Percentiles rank a stretch among this genome's conserved stretches.
These are phyloP conservation scores for Colletotrichum zoysiae DNA, from an alignment of 2,329 filamentous ascomycete species.

Conservation along the genomic window DNA sequence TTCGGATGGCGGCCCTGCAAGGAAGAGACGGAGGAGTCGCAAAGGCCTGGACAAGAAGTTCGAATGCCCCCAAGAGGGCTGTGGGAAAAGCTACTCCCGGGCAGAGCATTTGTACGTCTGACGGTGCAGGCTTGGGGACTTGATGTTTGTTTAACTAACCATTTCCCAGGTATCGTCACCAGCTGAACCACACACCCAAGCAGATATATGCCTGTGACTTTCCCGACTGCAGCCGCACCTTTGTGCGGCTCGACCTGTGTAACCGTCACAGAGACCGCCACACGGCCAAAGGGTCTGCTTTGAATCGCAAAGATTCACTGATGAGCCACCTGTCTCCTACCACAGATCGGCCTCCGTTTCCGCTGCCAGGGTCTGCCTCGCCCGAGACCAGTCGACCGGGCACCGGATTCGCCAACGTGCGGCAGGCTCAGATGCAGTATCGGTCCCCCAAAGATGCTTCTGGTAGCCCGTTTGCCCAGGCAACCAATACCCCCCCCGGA, in stretches of 20 bases:
- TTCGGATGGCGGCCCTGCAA: constrained; percentile 65
- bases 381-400: constrained; percentile 61
- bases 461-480: constrained; percentile 61
- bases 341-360: constrained; percentile 57
- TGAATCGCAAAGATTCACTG: constrained; percentile 80
- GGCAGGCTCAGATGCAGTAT: constrained; percentile 57
- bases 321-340: constrained; percentile 63
- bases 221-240: constrained; percentile 88
- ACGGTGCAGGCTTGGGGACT: not conserved
- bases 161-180: constrained; percentile 78
- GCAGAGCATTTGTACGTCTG: constrained; percentile 89
- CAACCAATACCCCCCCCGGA: constrained; percentile 56
- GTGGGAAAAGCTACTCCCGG: constrained; percentile 95
- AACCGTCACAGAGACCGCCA: constrained; percentile 87
- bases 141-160: constrained; percentile 44
- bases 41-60: constrained; percentile 86
- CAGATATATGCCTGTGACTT: constrained; percentile 96
- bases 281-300: constrained; percentile 81
- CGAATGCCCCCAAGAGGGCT: constrained; percentile 86
- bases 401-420: constrained; percentile 56
- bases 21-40: constrained; percentile 77
- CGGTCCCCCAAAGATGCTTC: constrained; percentile 60
- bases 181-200: constrained; percentile 95
- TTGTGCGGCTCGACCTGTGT: constrained; percentile 93
- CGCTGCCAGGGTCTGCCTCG: constrained; percentile 58